Evolutionary conservation across 768 basidiomycete genomes (phyloP), one percentile per base, ranked within the genome.

Genomic region (Glaciozyma antarctica): DNA sequence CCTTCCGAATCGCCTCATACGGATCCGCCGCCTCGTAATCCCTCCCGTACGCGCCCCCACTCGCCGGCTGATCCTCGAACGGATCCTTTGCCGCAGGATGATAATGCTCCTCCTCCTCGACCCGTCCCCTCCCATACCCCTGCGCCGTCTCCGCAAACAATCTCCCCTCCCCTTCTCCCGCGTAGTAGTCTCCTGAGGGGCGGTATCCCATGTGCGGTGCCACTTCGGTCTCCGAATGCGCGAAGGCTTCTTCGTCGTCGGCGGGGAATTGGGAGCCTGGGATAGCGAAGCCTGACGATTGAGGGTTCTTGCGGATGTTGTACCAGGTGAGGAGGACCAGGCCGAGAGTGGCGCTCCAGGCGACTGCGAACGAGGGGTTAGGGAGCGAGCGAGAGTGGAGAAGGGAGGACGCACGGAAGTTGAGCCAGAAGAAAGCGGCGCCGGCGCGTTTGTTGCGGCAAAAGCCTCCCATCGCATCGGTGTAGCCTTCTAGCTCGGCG

Each of bases 341-440:
- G 22, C 32, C 43, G 48, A 69, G 68, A 0, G 68, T 47, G 28
- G 28, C 24, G 28, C 32, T 5, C 67, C 67, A 68, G 9, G 63
- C 63, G 47, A 68, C 67, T 67, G 58, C 22, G 43, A 44, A 26
- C 2, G 43, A 5, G n/a, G 15, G 53, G 53, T 30, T 54, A 15
- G 28, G 53, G 19, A 16, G 17, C 8, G 26, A 28, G 24, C 6
- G n/a, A 41, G 24, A 16, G 47, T 8, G 19, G 9, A 32, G n/a
- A 5, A 13, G 22, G n/a, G 6, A 51, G 47, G 51, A 71, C 51
- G 61, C 58, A 67, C 64, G 32, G 47, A 70, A 55, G 24, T 45
- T 61, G 38, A 74, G 55, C 71, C 71, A 74, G 49, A 70, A 66
- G 62, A 74, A 74, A 2, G 72, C 73, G 2, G 72, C 70, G 5